Conservation (phyloP, 2,329 filamentous ascomycete species). For the Eutypa lata region DNA sequence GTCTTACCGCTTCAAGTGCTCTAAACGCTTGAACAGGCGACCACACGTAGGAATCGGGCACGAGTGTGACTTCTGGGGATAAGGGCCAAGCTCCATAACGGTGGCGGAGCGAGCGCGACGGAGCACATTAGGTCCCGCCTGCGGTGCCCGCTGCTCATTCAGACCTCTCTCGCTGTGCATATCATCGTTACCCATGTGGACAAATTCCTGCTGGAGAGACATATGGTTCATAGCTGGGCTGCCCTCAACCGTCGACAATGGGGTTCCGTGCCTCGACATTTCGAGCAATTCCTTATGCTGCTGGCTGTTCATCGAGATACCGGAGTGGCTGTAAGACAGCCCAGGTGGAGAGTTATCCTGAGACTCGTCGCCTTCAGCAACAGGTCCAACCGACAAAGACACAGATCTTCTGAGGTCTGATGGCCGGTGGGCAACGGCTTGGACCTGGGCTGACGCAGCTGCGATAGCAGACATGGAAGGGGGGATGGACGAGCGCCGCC, state of each 20-base stretch:
- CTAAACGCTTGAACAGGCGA: slow-evolving; percentile 95
- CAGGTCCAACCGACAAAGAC: slow-evolving; percentile 79
- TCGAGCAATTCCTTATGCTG: slow-evolving; percentile 80
- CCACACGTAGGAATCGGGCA: slow-evolving; percentile 99
- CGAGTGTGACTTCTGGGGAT: slow-evolving; percentile 96
- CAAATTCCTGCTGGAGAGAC: slow-evolving; percentile 67
- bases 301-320: slow-evolving; percentile 58
- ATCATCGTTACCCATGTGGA: slow-evolving; percentile 61
- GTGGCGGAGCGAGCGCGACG: slow-evolving; percentile 91
- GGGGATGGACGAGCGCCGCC: slow-evolving; percentile 89
- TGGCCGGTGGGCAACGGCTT: slow-evolving; percentile 66
- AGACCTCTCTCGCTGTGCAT: slow-evolving; percentile 55
- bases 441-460: slow-evolving; percentile 56
- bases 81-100: slow-evolving; percentile 93
- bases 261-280: slow-evolving; percentile 87
- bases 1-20: slow-evolving; percentile 97
- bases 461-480: slow-evolving; percentile 69
- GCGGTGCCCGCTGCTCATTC: slow-evolving; percentile 64
- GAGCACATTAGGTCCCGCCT: slow-evolving; percentile 71
- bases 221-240: slow-evolving; percentile 72
- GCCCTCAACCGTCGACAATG: slow-evolving; percentile 78
- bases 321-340: slow-evolving; percentile 67
- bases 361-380: slow-evolving; percentile 75
- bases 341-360: slow-evolving; percentile 77
- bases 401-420: slow-evolving; percentile 90